These are phyloP conservation scores for Brettanomyces bruxellensis DNA, from an alignment of 805 yeast species.

Conservation along the genomic window DNA sequence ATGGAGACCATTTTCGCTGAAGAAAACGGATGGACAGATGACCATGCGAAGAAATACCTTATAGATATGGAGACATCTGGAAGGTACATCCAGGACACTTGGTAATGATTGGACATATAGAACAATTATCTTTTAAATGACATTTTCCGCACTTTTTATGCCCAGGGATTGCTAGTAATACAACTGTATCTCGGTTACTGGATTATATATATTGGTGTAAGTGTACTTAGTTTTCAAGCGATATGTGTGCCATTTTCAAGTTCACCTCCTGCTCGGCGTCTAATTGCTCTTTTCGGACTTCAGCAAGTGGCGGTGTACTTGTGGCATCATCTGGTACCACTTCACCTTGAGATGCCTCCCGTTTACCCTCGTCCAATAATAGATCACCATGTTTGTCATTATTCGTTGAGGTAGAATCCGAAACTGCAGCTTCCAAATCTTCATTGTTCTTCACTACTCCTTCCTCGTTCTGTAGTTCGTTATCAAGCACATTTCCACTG, in stretches of 20 bases:
- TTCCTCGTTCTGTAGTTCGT: conserved; percentile 5
- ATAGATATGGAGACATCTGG: conserved; percentile 51
- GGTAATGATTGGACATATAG: conserved; percentile 36
- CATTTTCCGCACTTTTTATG: neutral
- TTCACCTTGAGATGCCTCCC: no score
- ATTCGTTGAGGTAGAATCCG: neutral
- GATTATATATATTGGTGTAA: neutral
- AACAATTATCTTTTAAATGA: neutral
- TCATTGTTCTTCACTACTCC: conserved; percentile 5
- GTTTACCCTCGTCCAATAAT: no score
- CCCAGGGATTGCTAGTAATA: no score
- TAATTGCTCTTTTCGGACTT: neutral
- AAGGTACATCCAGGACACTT: conserved; percentile 80
- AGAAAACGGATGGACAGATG: conserved; percentile 29
- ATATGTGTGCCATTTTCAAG: neutral
- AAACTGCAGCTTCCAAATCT: conserved; percentile 2
- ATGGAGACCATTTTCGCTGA: conserved; percentile 52
- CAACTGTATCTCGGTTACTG: neutral
- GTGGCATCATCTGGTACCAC: no score
- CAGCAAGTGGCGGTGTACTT: no score
- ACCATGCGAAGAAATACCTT: conserved; percentile 43
- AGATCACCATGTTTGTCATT: no score
- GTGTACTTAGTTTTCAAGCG: neutral
- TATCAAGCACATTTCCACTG: conserved; percentile 12
- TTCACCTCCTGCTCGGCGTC: neutral